These are phyloP conservation scores for Carpinus fangiana DNA, from an alignment of 306 rosid species.

Conservation along the genomic window DNA sequence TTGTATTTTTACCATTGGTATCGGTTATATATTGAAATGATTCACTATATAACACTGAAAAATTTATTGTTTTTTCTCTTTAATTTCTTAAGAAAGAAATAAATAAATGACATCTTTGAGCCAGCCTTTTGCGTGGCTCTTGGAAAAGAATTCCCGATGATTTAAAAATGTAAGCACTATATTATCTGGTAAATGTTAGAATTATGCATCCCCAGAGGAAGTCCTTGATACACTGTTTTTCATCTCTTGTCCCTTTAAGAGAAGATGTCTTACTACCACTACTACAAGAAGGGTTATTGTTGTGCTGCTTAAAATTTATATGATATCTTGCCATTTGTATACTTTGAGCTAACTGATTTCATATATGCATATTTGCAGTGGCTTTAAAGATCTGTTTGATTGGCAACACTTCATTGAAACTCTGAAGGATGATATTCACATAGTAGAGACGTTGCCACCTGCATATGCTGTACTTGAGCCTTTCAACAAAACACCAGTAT, in stretches of 20 bases:
- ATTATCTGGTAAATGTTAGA: background rate
- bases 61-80: background rate
- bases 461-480: slow-evolving; percentile 70
- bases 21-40: slow-evolving; percentile 1
- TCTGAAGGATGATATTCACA: slow-evolving; percentile 77
- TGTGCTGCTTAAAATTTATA: background rate
- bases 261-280: background rate
- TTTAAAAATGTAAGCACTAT: background rate
- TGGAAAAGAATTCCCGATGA: background rate
- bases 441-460: slow-evolving; percentile 78
- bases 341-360: slow-evolving; percentile 24
- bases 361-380: slow-evolving; percentile 48
- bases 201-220: background rate
- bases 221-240: background rate
- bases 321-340: background rate
- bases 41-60: background rate
- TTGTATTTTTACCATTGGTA: slow-evolving; percentile 15
- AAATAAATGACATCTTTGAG: background rate
- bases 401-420: slow-evolving; percentile 84
- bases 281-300: background rate
- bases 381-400: slow-evolving; percentile 93
- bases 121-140: background rate
- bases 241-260: background rate
- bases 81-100: background rate
- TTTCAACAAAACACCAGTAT: slow-evolving; percentile 79